Conservation (phyloP, 2,329 filamentous ascomycete species). For the Penicillium sp. region DNA sequence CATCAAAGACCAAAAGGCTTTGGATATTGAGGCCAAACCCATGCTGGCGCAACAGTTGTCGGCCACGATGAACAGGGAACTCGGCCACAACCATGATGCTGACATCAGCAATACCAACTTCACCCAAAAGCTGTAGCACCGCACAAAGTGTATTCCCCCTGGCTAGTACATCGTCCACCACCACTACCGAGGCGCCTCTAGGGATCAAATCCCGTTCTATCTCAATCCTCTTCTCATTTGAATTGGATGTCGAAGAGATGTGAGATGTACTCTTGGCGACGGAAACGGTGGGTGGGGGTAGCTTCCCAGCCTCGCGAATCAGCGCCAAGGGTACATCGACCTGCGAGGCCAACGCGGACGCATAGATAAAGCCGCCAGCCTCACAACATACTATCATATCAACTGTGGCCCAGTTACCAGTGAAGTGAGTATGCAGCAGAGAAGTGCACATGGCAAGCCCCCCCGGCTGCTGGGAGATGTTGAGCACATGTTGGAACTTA, state of each 20-base stretch:
- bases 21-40: constrained; percentile 29
- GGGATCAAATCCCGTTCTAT: constrained; percentile 49
- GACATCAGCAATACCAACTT: constrained; percentile 49
- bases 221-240: constrained; percentile 47
- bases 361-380: constrained; percentile 58
- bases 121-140: constrained; percentile 50
- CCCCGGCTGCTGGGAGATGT: constrained; percentile 52
- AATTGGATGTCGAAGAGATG: constrained; percentile 49
- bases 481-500: constrained; percentile 60
- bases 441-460: constrained; percentile 55
- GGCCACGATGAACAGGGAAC: constrained; percentile 57
- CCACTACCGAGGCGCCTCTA: constrained; percentile 48
- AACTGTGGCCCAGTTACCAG: constrained; percentile 50
- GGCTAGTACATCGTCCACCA: constrained; percentile 62
- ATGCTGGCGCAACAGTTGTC: constrained; percentile 45
- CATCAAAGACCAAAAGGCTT: background rate
- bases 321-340: constrained; percentile 49
- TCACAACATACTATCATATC: constrained; percentile 55
- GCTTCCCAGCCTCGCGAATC: constrained; percentile 59
- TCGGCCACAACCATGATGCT: constrained; percentile 57
- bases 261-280: constrained; percentile 52
- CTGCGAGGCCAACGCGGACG: constrained; percentile 49
- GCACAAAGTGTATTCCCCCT: constrained; percentile 57
- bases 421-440: constrained; percentile 51
- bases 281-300: constrained; percentile 57